Base-by-base conservation (phyloP, 2,329 filamentous ascomycete genomes). In the Botryotinia calthae region DNA sequence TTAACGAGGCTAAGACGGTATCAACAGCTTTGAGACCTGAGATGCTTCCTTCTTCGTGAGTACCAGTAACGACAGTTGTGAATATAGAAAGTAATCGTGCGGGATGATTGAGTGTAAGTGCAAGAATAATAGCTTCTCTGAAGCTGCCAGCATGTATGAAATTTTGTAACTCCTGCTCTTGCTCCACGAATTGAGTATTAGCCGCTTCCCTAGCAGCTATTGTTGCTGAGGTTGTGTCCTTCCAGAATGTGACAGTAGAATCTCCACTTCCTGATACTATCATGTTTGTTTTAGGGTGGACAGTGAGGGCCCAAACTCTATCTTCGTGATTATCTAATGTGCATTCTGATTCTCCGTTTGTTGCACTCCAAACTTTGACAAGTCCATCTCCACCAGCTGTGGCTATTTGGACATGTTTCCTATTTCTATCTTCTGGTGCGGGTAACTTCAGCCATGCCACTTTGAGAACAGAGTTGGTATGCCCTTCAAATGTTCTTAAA, bases 311-410 rank as follows among this genome's bases (percentile, higher is more conserved):
- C 95, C 95, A 98, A 1, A 98, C 95, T 73, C 96, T 90, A 82
- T 99, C 96, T 78, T 94, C 94, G 82, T 99, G 96, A 82, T 98
- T 98, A 83, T 99, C 96, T 7, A 99, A 87, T 0, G 96, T 99
- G 76, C 92, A 92, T 77, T 95, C 93, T 4, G 90, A 86, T 82
- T 98, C 96, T 64, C 95, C 94, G 1, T 88, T 90, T 79, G 92
- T 91, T 20, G 93, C 92, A 78, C 97, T 93, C 96, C 96, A 99
- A 46, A 99, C 89, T 83, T 98, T 99, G 73, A 99, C 94, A 5
- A 99, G 87, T 2, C 96, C 96, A 82, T 99, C 97, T 73, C 94
- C 95, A 56, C 93, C 96, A 22, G 96, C 95, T 76, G 92, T 97
- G 48, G 93, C 94, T 73, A 98, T 89, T 73, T 93, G 89, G 1